These are phyloP conservation scores for Trichosporon ovoides DNA, from an alignment of 1,284 basidiomycete genomes.

Conservation along the genomic window DNA sequence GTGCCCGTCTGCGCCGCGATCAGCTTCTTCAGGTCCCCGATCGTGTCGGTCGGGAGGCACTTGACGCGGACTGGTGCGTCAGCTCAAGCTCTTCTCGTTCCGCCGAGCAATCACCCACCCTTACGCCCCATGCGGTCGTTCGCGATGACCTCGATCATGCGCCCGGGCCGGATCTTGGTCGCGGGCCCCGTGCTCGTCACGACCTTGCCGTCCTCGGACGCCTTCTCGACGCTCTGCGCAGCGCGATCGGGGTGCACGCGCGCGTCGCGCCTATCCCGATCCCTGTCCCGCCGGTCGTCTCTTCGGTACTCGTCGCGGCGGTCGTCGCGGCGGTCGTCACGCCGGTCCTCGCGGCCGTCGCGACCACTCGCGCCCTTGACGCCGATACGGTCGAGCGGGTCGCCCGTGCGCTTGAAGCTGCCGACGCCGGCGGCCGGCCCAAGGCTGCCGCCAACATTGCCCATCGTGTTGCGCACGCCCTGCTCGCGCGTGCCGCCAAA, in stretches of 20 bases:
- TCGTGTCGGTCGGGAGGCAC: slow-evolving; percentile 88
- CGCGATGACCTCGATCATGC: slow-evolving; percentile 75
- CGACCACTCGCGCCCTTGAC: slow-evolving; percentile 18
- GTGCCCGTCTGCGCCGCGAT: slow-evolving; percentile 96
- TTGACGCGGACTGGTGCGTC: slow-evolving; percentile 73
- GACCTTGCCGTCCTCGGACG: slow-evolving; percentile 13
- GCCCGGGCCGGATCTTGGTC: slow-evolving; percentile 20
- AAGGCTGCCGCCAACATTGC: slow-evolving; percentile 16
- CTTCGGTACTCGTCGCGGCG: slow-evolving; percentile 13
- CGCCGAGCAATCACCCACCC: slow-evolving; percentile 55
- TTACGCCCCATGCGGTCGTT: slow-evolving; percentile 95
- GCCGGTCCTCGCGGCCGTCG: slow-evolving; percentile 12
- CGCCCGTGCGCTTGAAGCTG: slow-evolving; percentile 31
- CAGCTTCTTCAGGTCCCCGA: slow-evolving; percentile 92
- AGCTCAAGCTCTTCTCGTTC: not conserved
- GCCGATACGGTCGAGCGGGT: slow-evolving; percentile 39
- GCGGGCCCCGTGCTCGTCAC: slow-evolving; percentile 3
- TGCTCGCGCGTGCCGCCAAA: slow-evolving; percentile 44
- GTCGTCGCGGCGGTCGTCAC: slow-evolving; percentile 9
- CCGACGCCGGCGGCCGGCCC: slow-evolving; percentile 27
- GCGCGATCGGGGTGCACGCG: slow-evolving; percentile 4
- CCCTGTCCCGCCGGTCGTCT: slow-evolving; percentile 6
- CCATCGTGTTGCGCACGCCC: slow-evolving; percentile 45
- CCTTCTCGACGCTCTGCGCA: not conserved
- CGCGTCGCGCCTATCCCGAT: not conserved